Conservation (phyloP, 768 basidiomycete genomes). For the Dioszegia crocea region DNA sequence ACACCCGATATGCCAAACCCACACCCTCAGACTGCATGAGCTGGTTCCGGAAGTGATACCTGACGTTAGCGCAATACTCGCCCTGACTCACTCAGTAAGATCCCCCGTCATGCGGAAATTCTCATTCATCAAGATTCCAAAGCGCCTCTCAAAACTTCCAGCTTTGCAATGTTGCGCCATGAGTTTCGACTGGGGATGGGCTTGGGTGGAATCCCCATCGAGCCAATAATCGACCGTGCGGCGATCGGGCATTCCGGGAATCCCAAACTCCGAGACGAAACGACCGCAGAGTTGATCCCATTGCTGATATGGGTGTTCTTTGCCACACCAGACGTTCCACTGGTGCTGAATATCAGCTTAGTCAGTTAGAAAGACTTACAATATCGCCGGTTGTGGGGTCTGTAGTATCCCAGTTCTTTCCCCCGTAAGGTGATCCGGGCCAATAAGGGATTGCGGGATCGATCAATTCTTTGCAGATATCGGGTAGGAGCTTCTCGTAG, state of each 20-base stretch:
- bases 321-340: slow-evolving; percentile 87
- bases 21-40: slow-evolving; percentile 90
- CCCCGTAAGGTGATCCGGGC: slow-evolving; percentile 80
- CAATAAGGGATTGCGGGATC: slow-evolving; percentile 64
- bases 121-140: slow-evolving; percentile 56
- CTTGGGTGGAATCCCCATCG: slow-evolving; percentile 62
- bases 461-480: slow-evolving; percentile 60
- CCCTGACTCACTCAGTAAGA: slow-evolving; percentile 5
- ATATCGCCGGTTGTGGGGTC: slow-evolving; percentile 76
- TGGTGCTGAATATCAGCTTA: slow-evolving; percentile 57
- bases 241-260: slow-evolving; percentile 78
- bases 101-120: slow-evolving; percentile 12
- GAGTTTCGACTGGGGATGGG: slow-evolving; percentile 77
- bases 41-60: slow-evolving; percentile 87
- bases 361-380: neutral
- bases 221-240: slow-evolving; percentile 84
- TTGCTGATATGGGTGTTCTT: slow-evolving; percentile 84
- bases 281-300: slow-evolving; percentile 84
- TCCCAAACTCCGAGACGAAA: slow-evolving; percentile 89
- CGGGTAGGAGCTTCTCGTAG: slow-evolving; percentile 77
- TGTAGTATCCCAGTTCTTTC: slow-evolving; percentile 57
- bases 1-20: slow-evolving; percentile 67
- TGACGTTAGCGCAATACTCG: slow-evolving; percentile 34
- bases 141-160: slow-evolving; percentile 44
- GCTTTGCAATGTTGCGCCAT: slow-evolving; percentile 85